Conservation (phyloP, 306 rosid species). For the Morella rubra region DNA sequence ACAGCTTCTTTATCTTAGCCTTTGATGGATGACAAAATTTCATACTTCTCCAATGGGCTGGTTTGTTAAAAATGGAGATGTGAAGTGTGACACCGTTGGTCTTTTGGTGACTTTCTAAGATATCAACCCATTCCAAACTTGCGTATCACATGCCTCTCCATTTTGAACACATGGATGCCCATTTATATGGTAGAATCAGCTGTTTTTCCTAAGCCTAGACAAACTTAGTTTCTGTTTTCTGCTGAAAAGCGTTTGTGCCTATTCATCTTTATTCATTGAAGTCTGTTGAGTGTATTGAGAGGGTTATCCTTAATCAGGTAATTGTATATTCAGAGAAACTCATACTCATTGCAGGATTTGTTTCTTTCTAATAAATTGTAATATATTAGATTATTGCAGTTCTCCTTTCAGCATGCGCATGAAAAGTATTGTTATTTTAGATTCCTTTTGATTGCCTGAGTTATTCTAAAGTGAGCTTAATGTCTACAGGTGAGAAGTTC, state of each 20-base stretch:
- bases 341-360: neutral
- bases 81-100: neutral
- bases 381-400: neutral
- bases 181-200: neutral
- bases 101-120: no score
- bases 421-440: neutral
- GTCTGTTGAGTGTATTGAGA: neutral
- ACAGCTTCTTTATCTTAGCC: neutral
- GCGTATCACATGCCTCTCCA: neutral
- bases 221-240: neutral
- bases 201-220: neutral
- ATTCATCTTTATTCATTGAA: neutral
- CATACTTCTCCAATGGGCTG: neutral
- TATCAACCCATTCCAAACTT: neutral
- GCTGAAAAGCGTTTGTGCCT: neutral
- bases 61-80: neutral
- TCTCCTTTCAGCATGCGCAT: neutral
- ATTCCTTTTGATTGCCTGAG: slow-evolving; percentile 18
- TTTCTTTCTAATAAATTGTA: neutral
- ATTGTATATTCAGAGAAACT: neutral
- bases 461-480: slow-evolving; percentile 19
- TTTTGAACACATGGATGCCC: neutral
- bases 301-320: neutral
- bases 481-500: slow-evolving; percentile 73
- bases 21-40: neutral